Evolutionary conservation across 2,329 filamentous ascomycete genomes (phyloP), one percentile per base, ranked within the genome.

Genomic region (Corniculantispora saksenae): DNA sequence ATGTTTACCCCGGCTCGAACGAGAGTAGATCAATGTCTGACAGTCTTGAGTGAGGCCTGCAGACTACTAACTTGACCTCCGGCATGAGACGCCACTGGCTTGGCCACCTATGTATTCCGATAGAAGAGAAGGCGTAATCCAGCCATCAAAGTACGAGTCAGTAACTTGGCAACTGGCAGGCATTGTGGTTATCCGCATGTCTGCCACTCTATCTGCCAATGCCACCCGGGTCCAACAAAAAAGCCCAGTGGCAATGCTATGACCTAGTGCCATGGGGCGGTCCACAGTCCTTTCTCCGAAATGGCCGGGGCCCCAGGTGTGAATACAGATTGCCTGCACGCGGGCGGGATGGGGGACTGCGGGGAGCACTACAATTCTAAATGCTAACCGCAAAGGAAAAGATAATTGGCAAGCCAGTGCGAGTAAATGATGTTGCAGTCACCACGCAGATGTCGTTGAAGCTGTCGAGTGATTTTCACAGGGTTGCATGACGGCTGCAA

Each of bases 281-380:
- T 62, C 60, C 59, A 61, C 59, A 21, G 17, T 61, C 21, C 40
- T 23, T 23, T 54, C 29, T 55, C 60, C 50, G 23, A n/a, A 21
- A 12, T 21, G 60, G 35, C 60, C 38, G 60, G 60, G 60, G 35
- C 50, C 60, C 50, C 25, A 19, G 23, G 50, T 38, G 8, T 29
- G 60, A 45, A 32, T 47, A 19, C 27, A 35, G 27, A 59, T 48
- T 21, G 23, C 15, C 5, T 47, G 21, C n/a, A 56, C 21, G 29
- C 38, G 27, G n/a, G 23, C 19, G 23, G 38, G 12, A 47, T 45
- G 25, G 55, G 38, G 55, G 35, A 53, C 21, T 32, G 59, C 48
- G 59, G 59, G 59, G 58, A 32, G 47, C n/a, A 13, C 53, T 3
- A 10, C 2, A 27, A 21, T 58, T 27, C 23, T 27, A 23, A 55